Evolutionary conservation across 257 asterid species (phyloP), one percentile per base, ranked within the genome.

Genomic region (Mentha longifolia): DNA sequence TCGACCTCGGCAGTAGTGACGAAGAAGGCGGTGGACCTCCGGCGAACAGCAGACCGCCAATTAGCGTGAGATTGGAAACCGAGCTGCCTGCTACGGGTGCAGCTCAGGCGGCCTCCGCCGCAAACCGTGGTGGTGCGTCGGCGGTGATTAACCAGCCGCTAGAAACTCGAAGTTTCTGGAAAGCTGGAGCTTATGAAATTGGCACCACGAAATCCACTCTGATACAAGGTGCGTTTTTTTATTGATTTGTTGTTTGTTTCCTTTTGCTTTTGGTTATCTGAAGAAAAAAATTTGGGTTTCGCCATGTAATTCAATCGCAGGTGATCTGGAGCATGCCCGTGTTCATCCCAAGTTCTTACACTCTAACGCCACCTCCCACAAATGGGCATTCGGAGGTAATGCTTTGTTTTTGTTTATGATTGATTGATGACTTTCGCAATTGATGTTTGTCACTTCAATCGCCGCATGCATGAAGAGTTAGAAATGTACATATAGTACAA

Each of bases 301-400:
- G 70, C 41, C 39, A 62, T 65, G 74, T 74, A 42, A 52, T 72
- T 28, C 17, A 17, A 58, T 69, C 83, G 61, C 57, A 93, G 97
- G 90, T 77, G 94, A 85, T 69, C 73, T 93, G 90, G 96, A 91
- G 78, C 98, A 88, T 77, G 96, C 97, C 9, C 95, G 98, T 4
- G 98, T 93, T 72, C 89, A 93, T 78, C 98, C 98, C 6, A 93
- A 89, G 86, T 93, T 91, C 81, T 75, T 93, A 73, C 98, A 93
- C 86, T 85, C 98, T 7, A 91, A 93, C 79, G 97, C 98, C 20
- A 93, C 98, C 60, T 90, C 94, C 52, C 98, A 93, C 76, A 89
- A 87, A 76, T 93, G 98, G 98, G 98, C 97, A 3, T 89, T 93
- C 64, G 98, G 98, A 81, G 98, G 98, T 92, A 70, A 67, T 52